Base-by-base conservation (phyloP, 2,329 filamentous ascomycete genomes). In the Fusarium devonianum region DNA sequence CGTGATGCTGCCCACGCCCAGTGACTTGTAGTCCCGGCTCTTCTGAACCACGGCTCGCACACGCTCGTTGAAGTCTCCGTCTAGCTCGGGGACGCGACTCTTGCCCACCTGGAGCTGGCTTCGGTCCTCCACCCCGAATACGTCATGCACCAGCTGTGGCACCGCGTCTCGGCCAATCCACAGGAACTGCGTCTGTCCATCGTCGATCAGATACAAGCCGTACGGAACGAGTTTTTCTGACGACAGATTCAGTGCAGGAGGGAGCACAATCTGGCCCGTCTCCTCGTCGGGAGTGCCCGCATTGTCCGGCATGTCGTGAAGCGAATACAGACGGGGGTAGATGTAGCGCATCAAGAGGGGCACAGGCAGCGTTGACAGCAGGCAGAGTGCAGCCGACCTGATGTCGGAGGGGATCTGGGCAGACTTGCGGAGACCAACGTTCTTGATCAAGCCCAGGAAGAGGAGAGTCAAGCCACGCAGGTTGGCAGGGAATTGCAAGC, bases 1-100 rank as follows among this genome's bases (percentile, higher is more conserved):
- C n/a, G 87, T 84, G 60, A 97, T 96, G 72, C 91, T 96, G 56
- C 94, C 94, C 12, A 94, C 92, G 3, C 92, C 92, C 68, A 92
- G 89, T 21, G 89, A 83, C 69, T 86, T 83, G 75, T 96, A 88
- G 67, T 97, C 93, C 47, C 88, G 82, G 71, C 90, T 96, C 85
- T 99, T 99, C 65, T 92, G 87, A 47, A 97, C 77, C 8, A 99
- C 92, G 6, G 89, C 89, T 39, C 94, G 85, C 25, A 99, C 88
- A 18, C 93, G 85, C 77, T 97, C 93, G 73, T 92, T 97, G 80
- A 97, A 97, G 71, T 99, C 94, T 63, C 91, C 93, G 64, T 97
- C 94, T 28, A 97, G 76, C 62, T 95, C 87, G 0, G 93, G 92
- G 57, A 99, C 73, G 4, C 86, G 84, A 17, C 87, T 87, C 81